Evolutionary conservation across 805 yeast species (phyloP).

Genomic region (Yamadazyma akitaensis): DNA sequence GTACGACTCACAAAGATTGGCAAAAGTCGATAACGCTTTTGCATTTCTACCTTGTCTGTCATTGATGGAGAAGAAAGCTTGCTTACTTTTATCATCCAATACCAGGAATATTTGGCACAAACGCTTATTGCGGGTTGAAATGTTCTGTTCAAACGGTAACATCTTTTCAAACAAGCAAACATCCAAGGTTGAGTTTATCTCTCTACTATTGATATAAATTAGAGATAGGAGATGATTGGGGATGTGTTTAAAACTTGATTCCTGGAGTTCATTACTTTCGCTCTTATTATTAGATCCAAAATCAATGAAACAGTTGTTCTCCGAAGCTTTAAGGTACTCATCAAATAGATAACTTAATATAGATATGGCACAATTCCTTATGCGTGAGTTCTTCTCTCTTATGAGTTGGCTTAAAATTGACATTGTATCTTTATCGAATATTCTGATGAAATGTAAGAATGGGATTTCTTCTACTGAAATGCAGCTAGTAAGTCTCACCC

Average conservation of each 20-base stretch:
- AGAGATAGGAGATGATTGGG: conserved; percentile 66
- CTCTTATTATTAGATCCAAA: conserved; percentile 26
- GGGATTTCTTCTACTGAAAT: conserved; percentile 47
- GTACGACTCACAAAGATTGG: conserved; percentile 48
- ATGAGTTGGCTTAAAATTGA: conserved; percentile 57
- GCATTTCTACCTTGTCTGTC: conserved; percentile 65
- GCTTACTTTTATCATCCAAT: conserved; percentile 55
- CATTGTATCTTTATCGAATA: conserved; percentile 48
- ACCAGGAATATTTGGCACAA: conserved; percentile 45
- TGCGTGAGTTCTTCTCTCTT: conserved; percentile 66
- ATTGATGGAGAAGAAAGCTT: conserved; percentile 66
- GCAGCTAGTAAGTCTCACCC: conserved; percentile 64
- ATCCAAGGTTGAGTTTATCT: conserved; percentile 67
- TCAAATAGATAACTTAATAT: conserved; percentile 56
- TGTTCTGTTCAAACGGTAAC: conserved; percentile 51
- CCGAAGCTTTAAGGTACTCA: conserved; percentile 28
- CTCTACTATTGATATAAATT: conserved; percentile 68
- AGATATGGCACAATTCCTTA: conserved; percentile 57
- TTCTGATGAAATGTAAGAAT: conserved; percentile 44
- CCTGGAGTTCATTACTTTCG: conserved; percentile 25
- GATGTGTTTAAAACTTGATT: conserved; percentile 41
- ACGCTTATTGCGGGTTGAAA: conserved; percentile 49
- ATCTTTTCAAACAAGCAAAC: conserved; percentile 54
- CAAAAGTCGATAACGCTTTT: conserved; percentile 45
- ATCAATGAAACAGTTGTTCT: conserved; percentile 20